phyloP scores from a whole-genome alignment of 345 rosid species.

The Rhodamnia argentea region DNA sequence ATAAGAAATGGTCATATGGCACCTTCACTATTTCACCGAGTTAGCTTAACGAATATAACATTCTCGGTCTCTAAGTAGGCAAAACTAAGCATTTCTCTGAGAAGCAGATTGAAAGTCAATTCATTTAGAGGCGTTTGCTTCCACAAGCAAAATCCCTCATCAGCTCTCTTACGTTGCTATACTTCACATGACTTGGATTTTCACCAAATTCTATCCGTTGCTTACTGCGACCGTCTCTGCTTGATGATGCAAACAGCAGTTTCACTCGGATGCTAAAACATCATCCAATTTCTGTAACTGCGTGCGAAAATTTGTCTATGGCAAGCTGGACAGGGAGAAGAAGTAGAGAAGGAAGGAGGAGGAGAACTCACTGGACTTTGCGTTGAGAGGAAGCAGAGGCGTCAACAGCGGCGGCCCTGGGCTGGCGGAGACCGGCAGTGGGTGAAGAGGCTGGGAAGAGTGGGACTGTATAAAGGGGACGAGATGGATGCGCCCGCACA shows the following conservation, averaged over 20 bases:
- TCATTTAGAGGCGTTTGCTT: not conserved
- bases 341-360: not conserved
- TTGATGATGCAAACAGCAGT: not conserved
- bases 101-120: not conserved
- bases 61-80: not conserved
- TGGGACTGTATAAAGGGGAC: not conserved
- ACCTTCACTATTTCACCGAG: not conserved
- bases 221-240: not conserved
- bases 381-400: not conserved
- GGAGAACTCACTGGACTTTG: not conserved
- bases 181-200: not conserved
- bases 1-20: not conserved
- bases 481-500: not conserved
- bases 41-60: not conserved
- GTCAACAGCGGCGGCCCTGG: not conserved
- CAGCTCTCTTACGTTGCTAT: not conserved
- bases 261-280: not conserved
- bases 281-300: not conserved
- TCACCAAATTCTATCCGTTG: not conserved
- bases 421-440: not conserved
- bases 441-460: not conserved
- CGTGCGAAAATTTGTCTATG: not conserved
- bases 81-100: not conserved
- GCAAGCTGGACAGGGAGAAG: not conserved
- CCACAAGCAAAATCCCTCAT: not conserved